phyloP scores from a whole-genome alignment of 2,329 filamentous ascomycete genomes.

The Claviceps spartinae region DNA sequence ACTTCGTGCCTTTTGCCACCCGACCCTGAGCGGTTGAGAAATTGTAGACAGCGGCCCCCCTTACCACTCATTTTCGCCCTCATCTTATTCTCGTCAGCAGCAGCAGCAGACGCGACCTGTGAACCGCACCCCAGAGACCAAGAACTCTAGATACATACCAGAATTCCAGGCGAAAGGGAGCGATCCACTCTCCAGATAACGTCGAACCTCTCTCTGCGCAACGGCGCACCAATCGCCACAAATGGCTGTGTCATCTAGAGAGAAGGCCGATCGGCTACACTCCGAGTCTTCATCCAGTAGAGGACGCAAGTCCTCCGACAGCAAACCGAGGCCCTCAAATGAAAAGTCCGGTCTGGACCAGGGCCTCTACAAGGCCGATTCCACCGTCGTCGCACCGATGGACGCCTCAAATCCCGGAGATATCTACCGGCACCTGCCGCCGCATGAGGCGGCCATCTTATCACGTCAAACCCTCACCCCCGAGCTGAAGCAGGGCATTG shows the following conservation, averaged over 20 bases:
- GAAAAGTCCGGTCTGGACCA: constrained; percentile 3
- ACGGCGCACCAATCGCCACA: constrained; percentile 1
- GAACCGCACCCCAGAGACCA: no score
- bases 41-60: not conserved
- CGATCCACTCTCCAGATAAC: no score
- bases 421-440: constrained; percentile 47
- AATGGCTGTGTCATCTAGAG: constrained; percentile 2
- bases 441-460: constrained; percentile 52
- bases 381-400: constrained; percentile 11
- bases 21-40: not conserved
- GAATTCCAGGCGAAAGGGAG: no score
- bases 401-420: constrained; percentile 30
- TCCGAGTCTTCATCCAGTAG: constrained; percentile 4
- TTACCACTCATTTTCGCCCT: no score
- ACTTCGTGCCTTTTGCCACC: not conserved
- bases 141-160: no score
- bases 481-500: constrained; percentile 48
- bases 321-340: not conserved
- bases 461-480: constrained; percentile 55
- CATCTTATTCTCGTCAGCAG: no score
- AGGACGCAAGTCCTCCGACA: constrained; percentile 3
- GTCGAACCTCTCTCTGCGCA: not conserved
- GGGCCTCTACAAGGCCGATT: constrained; percentile 8
- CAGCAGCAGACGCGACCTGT: no score
- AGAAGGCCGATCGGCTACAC: constrained; percentile 1